These are phyloP conservation scores for Solanum phureja DNA, from an alignment of 257 asterid genomes.

Conservation along the genomic window DNA sequence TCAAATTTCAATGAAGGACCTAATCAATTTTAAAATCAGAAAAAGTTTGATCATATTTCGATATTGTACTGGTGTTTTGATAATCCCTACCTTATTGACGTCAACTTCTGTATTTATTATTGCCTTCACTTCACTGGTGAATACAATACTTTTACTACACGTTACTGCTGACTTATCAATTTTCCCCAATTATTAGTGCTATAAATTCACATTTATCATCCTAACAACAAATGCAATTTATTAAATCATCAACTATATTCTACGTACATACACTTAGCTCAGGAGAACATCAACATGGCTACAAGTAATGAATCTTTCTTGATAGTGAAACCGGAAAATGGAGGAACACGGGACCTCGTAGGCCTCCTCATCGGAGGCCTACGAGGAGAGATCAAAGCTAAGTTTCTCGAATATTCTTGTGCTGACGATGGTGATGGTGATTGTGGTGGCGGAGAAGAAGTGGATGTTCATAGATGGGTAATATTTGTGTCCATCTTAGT, in stretches of 20 bases:
- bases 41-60: background rate
- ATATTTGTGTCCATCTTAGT: conserved; percentile 55
- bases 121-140: background rate
- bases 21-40: background rate
- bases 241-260: background rate
- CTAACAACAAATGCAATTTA: background rate
- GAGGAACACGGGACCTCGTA: conserved; percentile 54
- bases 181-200: background rate
- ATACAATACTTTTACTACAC: background rate
- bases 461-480: conserved; percentile 59
- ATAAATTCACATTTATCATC: background rate
- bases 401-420: conserved; percentile 37
- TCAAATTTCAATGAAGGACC: background rate
- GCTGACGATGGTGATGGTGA: background rate
- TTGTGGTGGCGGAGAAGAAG: conserved; percentile 10
- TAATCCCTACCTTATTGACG: background rate
- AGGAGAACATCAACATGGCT: background rate
- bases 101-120: background rate
- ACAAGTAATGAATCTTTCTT: conserved; percentile 17
- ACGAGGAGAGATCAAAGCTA: conserved; percentile 28
- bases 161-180: background rate
- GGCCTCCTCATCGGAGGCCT: conserved; percentile 32
- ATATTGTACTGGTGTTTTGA: background rate
- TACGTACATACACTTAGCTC: background rate
- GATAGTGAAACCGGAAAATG: conserved; percentile 52